These are phyloP conservation scores for Aspergillus indologenus DNA, from an alignment of 495 filamentous ascomycete genomes.

Conservation along the genomic window DNA sequence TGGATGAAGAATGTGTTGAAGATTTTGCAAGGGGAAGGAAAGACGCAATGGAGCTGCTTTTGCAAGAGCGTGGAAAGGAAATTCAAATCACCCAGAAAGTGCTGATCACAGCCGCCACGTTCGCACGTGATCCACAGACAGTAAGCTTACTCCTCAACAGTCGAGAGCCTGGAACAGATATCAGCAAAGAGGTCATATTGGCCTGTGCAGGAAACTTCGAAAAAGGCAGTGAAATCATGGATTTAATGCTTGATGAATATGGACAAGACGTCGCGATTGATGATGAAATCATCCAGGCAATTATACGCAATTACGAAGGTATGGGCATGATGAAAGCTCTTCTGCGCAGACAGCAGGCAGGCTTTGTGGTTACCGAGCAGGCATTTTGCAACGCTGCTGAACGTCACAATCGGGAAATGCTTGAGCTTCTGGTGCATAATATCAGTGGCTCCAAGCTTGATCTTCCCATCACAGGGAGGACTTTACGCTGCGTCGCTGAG, in stretches of 20 bases:
- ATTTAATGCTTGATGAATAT: neutral
- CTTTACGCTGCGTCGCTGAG: too few species aligned
- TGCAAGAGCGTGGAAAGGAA: too few species aligned
- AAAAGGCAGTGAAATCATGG: neutral
- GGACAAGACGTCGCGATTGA: neutral
- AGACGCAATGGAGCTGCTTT: too few species aligned
- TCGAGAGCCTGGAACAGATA: neutral
- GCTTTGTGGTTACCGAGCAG: neutral
- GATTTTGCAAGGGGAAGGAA: too few species aligned
- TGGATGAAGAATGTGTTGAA: too few species aligned
- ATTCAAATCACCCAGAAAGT: too few species aligned
- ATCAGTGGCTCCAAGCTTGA: neutral
- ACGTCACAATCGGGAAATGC: neutral
- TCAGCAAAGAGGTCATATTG: neutral
- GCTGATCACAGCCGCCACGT: neutral
- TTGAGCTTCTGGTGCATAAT: neutral
- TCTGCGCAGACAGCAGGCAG: neutral
- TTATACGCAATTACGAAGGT: neutral
- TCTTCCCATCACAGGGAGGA: too few species aligned
- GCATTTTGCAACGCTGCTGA: neutral
- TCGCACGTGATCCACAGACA: neutral
- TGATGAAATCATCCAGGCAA: neutral
- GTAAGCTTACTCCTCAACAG: neutral
- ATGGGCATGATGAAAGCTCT: neutral
- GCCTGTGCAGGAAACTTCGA: neutral